phyloP scores from a whole-genome alignment of 1,284 basidiomycete genomes.

The Apiotrichum sp. region DNA sequence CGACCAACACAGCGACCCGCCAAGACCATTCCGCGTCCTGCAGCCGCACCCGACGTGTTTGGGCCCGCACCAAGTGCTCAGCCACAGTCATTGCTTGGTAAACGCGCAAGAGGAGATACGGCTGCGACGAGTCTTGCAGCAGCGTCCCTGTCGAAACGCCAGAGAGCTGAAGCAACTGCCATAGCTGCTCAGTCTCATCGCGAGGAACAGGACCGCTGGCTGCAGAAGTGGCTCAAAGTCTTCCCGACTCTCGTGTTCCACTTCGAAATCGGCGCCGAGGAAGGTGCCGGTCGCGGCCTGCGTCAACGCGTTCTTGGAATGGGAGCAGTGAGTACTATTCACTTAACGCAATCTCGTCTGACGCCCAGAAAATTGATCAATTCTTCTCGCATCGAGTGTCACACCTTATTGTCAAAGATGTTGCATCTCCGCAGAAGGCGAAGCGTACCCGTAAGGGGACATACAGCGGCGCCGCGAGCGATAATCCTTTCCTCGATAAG shows the following conservation, averaged over 20 bases:
- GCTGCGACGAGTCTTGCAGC: neutral
- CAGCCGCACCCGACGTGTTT: conserved; percentile 26
- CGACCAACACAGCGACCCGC: neutral
- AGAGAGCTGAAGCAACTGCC: conserved; percentile 8
- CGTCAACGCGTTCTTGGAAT: conserved; percentile 58
- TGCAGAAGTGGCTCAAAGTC: conserved; percentile 71
- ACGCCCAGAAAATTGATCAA: conserved; percentile 55
- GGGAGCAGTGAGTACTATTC: conserved; percentile 62
- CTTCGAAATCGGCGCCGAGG: conserved; percentile 57
- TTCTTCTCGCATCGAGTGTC: conserved; percentile 82
- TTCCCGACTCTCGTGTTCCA: conserved; percentile 82
- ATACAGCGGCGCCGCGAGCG: conserved; percentile 18
- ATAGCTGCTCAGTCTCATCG: conserved; percentile 10
- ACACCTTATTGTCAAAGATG: conserved; percentile 60
- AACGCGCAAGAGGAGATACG: conserved; percentile 4
- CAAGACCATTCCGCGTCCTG: conserved; percentile 18
- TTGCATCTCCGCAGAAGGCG: conserved; percentile 47
- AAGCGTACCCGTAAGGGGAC: conserved; percentile 28
- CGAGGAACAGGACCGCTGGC: conserved; percentile 63
- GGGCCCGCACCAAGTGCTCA: conserved; percentile 3
- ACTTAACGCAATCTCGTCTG: neutral
- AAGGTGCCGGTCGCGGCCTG: conserved; percentile 51
- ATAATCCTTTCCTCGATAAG: conserved; percentile 43
- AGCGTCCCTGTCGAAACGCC: conserved; percentile 4
- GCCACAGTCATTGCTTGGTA: conserved; percentile 9